Conservation (phyloP, 176 grass and related monocot genomes). For the Elaeis guineensis region DNA sequence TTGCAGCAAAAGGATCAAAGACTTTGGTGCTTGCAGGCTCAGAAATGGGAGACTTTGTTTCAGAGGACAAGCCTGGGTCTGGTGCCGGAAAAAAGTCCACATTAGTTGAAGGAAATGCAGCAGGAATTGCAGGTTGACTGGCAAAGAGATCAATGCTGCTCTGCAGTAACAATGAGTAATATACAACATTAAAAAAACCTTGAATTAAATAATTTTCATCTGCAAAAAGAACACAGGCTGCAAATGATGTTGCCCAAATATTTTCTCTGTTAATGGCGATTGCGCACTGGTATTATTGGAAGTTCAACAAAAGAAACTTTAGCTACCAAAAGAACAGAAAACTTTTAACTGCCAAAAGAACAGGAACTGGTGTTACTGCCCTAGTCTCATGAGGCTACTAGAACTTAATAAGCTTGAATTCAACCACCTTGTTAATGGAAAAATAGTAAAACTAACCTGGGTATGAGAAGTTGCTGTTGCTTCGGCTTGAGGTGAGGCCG, state of each 20-base stretch:
- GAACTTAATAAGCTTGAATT: too few species aligned
- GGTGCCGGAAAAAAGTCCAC: constrained; percentile 12
- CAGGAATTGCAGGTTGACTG: constrained; percentile 15
- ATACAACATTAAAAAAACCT: not conserved
- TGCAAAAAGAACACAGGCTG: too few species aligned
- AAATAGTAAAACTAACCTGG: constrained; percentile 13
- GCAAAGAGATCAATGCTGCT: constrained; percentile 51
- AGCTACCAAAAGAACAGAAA: too few species aligned
- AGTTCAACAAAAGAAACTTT: too few species aligned
- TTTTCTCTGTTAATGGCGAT: too few species aligned
- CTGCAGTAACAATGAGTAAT: constrained; percentile 25
- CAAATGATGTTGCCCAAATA: too few species aligned
- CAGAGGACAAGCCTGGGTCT: constrained; percentile 17
- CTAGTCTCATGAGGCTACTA: too few species aligned
- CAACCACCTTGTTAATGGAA: too few species aligned
- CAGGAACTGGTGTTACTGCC: too few species aligned
- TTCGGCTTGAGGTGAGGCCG: constrained; percentile 23
- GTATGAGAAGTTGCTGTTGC: constrained; percentile 9
- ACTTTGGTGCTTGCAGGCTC: constrained; percentile 7
- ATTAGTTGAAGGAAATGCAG: constrained; percentile 24
- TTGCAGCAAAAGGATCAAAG: constrained; percentile 32
- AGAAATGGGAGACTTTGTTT: constrained; percentile 15
- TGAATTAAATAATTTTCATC: not conserved
- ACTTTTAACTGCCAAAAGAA: too few species aligned
- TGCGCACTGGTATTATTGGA: too few species aligned